These are phyloP conservation scores for Nakazawaea ernobii DNA, from an alignment of 805 yeast species.

Conservation along the genomic window DNA sequence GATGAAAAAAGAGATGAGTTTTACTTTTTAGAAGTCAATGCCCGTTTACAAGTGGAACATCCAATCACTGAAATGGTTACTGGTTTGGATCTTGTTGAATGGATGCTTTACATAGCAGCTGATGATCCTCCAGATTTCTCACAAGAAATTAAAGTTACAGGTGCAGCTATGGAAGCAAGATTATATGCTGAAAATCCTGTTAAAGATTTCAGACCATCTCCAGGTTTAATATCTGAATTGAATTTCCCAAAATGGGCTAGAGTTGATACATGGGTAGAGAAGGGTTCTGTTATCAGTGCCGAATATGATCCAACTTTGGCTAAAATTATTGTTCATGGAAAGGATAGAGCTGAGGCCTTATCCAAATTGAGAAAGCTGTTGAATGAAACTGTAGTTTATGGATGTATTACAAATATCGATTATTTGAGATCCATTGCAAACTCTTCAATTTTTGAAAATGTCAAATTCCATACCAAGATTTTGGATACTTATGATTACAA, in stretches of 20 bases:
- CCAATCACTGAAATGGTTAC: constrained; percentile 96
- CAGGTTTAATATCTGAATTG: constrained; percentile 87
- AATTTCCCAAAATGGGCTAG: constrained; percentile 87
- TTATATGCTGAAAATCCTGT: constrained; percentile 96
- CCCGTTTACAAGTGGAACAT: constrained; percentile 96
- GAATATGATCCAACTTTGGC: constrained; percentile 97
- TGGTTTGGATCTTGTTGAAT: constrained; percentile 90
- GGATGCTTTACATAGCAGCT: constrained; percentile 94
- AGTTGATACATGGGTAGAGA: constrained; percentile 89
- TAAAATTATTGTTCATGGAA: constrained; percentile 92
- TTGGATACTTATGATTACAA: constrained; percentile 74
- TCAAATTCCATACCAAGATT: constrained; percentile 81
- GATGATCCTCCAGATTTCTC: constrained; percentile 78
- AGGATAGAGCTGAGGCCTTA: constrained; percentile 81
- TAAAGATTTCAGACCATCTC: constrained; percentile 91
- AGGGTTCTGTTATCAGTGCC: constrained; percentile 83
- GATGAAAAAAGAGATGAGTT: constrained; percentile 84
- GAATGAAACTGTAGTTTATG: constrained; percentile 80
- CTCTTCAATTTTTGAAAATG: constrained; percentile 78
- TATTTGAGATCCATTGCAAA: constrained; percentile 81
- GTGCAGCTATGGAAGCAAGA: constrained; percentile 96
- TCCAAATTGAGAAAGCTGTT: constrained; percentile 71
- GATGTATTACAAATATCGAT: constrained; percentile 86
- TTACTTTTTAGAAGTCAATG: constrained; percentile 93
- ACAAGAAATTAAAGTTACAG: constrained; percentile 54